Base-by-base conservation (phyloP, 495 filamentous ascomycete genomes). In the Neurospora sp. region DNA sequence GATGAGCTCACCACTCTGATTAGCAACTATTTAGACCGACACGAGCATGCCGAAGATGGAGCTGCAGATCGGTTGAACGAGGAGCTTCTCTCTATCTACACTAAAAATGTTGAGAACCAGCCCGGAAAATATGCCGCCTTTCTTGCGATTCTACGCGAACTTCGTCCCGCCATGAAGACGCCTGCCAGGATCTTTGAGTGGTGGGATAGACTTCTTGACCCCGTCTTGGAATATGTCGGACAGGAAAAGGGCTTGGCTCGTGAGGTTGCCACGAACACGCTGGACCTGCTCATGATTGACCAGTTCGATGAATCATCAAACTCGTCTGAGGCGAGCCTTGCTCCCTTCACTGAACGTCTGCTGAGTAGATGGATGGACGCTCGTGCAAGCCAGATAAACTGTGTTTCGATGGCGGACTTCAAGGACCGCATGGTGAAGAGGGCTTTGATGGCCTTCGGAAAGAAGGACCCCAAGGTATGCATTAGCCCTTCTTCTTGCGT, bases 381-480 rank as follows among this genome's bases (percentile, higher is more conserved):
- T 68, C 86, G 84, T 20, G 75, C 83, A 12, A 78, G 82, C 18
- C 77, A 83, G 1, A 78, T 82, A 27, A 81, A 84, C 38, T 81
- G 81, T 53, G 78, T 82, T 53, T 76, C 80, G 16, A 77, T 82
- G 14, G 82, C 84, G 40, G 87, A 89, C 59, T 85, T 87, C 75
- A 85, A 84, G 69, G 87, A 87, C 75, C 83, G 81, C 61, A 86
- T 89, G 73, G 75, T 85, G 68, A 87, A 71, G 81, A 87, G 83
- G 76, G 85, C 75, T 8, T 78, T 92, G 41, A 72, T 92, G 72
- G 81, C 83, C 22, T 91, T 88, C 74, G 90, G 91, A 37, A 88
- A 88, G 79, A 89, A 85, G 76, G 86, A 87, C 69, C 91, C 91
- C 9, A 92, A 91, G 85, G 89, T 90, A 78, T 38, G 81, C 68